phyloP scores from a whole-genome alignment of 2,329 filamentous ascomycete species.

The Pestalotiopsis sp. region DNA sequence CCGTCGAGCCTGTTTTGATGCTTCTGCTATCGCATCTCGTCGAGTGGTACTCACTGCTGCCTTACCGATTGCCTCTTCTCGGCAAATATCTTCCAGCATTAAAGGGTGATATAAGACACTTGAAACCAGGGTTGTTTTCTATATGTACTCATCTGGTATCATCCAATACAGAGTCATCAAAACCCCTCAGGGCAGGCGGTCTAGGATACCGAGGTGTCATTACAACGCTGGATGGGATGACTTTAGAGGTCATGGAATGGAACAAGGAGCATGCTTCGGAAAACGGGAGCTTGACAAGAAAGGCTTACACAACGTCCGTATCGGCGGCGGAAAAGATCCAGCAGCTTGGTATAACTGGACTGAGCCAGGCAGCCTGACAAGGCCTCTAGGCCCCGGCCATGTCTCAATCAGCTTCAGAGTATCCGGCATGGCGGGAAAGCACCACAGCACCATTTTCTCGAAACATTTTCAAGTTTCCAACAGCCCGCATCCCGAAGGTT shows the following conservation, averaged over 20 bases:
- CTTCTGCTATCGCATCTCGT: constrained; percentile 38
- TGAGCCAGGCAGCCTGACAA: not conserved
- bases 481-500: not conserved
- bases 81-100: constrained; percentile 32
- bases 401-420: not conserved
- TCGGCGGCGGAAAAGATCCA: constrained; percentile 41
- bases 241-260: constrained; percentile 43
- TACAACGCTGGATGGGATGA: constrained; percentile 42
- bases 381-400: not conserved
- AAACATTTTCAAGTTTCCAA: not conserved
- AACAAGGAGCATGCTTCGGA: constrained; percentile 36
- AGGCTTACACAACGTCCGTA: constrained; percentile 40
- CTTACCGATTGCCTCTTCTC: constrained; percentile 27
- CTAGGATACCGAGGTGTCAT: constrained; percentile 40
- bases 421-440: not conserved
- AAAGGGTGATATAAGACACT: constrained; percentile 34
- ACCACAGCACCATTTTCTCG: not conserved
- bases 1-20: constrained; percentile 35
- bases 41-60: constrained; percentile 39
- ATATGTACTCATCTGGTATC: constrained; percentile 43
- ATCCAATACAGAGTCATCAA: constrained; percentile 32
- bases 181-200: constrained; percentile 36
- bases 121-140: constrained; percentile 43
- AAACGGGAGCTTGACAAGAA: constrained; percentile 18
- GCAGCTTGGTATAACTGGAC: constrained; percentile 20